phyloP scores from a whole-genome alignment of 345 rosid genomes.

The Salix suchowensis region DNA sequence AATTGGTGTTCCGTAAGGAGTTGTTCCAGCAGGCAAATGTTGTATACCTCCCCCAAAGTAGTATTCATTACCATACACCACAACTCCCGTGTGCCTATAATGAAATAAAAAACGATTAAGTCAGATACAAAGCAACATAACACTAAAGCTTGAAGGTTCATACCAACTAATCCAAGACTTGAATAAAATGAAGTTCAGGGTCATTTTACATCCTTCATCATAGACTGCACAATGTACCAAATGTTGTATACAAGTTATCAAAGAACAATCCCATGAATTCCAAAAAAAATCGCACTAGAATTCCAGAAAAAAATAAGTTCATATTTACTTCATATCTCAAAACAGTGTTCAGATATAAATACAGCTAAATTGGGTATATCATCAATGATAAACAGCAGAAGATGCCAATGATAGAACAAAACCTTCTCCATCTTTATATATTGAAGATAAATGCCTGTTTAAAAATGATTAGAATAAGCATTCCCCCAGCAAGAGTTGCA shows the following conservation, averaged over 20 bases:
- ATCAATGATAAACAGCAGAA: background rate
- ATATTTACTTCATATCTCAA: background rate
- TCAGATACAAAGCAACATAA: background rate
- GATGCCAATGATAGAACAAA: background rate
- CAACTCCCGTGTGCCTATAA: slow-evolving; percentile 88
- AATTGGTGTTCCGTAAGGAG: slow-evolving; percentile 74
- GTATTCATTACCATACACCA: slow-evolving; percentile 78
- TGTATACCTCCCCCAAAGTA: slow-evolving; percentile 94
- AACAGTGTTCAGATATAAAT: background rate
- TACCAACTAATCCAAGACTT: background rate
- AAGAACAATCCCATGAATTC: background rate
- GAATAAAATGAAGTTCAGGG: background rate
- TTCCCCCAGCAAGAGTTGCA: background rate
- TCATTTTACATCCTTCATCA: background rate
- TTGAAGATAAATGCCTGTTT: background rate
- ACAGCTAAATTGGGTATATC: background rate
- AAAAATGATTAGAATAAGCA: background rate
- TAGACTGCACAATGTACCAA: no score
- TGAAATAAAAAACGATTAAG: slow-evolving; percentile 1
- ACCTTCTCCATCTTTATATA: background rate
- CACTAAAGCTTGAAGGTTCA: background rate
- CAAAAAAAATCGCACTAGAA: background rate
- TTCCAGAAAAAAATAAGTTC: background rate
- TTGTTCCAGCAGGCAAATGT: slow-evolving; percentile 49
- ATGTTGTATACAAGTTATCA: background rate